Conservation (phyloP, 2,329 filamentous ascomycete species). For the Clarireedia monteithiana region DNA sequence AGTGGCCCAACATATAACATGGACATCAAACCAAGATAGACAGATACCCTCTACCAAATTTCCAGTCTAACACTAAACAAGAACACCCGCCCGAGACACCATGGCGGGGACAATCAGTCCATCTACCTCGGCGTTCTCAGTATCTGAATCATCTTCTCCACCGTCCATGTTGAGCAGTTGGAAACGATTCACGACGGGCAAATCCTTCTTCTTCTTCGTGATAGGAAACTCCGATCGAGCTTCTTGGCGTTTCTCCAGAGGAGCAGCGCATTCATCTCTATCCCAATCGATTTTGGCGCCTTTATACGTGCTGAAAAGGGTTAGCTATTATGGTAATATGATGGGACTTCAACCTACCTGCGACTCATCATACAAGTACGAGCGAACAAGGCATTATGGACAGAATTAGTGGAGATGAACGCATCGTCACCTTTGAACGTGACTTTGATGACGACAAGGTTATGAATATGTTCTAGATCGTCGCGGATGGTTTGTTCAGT, state of each 20-base stretch:
- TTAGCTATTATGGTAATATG: slow-evolving; percentile 17
- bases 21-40: background rate
- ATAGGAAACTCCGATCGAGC: slow-evolving; percentile 22
- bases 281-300: slow-evolving; percentile 63
- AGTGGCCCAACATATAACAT: background rate
- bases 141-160: slow-evolving; percentile 15
- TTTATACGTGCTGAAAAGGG: slow-evolving; percentile 52
- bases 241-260: slow-evolving; percentile 22
- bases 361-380: slow-evolving; percentile 67
- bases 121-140: background rate
- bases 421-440: slow-evolving; percentile 50
- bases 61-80: background rate
- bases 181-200: slow-evolving; percentile 51
- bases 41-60: background rate
- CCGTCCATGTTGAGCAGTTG: slow-evolving; percentile 44
- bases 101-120: background rate
- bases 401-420: slow-evolving; percentile 68
- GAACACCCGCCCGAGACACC: background rate
- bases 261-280: slow-evolving; percentile 59
- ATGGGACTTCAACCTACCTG: slow-evolving; percentile 9
- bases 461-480: slow-evolving; percentile 77
- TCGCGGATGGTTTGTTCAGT: slow-evolving; percentile 59
- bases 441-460: slow-evolving; percentile 62
- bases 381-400: slow-evolving; percentile 68
- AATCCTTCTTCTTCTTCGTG: slow-evolving; percentile 33